Evolutionary conservation across 306 rosid genomes (phyloP).

Genomic region (Argentina anserina): DNA sequence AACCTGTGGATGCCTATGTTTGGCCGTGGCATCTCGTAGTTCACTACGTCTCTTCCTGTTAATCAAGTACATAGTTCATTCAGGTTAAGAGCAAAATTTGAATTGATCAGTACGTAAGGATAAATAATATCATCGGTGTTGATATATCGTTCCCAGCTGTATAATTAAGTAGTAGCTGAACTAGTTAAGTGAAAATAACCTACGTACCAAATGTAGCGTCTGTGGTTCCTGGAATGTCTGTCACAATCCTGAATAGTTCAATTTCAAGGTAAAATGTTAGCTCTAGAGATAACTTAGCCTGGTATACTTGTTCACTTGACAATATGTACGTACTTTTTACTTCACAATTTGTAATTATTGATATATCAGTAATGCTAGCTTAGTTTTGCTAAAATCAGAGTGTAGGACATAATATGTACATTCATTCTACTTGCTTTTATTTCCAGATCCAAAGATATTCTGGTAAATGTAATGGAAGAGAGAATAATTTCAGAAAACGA

Average conservation of each 20-base stretch:
- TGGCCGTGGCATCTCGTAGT: slow-evolving; percentile 79
- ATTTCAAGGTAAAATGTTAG: slow-evolving; percentile 5
- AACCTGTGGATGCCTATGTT: slow-evolving; percentile 87
- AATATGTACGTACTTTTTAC: too few species aligned
- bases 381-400: not conserved
- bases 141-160: not conserved
- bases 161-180: not conserved
- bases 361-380: too few species aligned
- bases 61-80: not conserved
- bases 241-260: slow-evolving; percentile 66
- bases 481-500: not conserved
- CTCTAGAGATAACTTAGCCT: too few species aligned
- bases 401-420: not conserved
- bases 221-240: slow-evolving; percentile 96
- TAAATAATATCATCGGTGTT: not conserved
- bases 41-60: slow-evolving; percentile 63
- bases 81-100: not conserved
- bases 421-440: not conserved
- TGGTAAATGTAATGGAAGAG: not conserved
- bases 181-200: not conserved
- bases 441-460: not conserved
- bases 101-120: too few species aligned
- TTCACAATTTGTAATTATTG: too few species aligned
- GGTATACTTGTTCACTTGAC: too few species aligned
- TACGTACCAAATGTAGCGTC: slow-evolving; percentile 86